These are phyloP conservation scores for Dimocarpus longan DNA, from an alignment of 345 rosid species.

Conservation along the genomic window DNA sequence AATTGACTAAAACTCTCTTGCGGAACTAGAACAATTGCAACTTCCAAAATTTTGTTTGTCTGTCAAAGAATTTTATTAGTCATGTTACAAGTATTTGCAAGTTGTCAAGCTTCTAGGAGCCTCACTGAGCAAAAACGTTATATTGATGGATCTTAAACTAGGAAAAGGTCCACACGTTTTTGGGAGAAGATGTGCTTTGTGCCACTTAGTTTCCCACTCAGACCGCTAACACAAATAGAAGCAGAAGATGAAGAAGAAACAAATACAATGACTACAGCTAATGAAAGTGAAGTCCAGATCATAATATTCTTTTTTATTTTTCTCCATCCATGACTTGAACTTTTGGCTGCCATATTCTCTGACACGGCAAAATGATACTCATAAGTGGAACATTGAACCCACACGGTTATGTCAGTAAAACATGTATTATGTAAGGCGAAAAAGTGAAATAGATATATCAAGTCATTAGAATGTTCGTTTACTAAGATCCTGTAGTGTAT, in stretches of 20 bases:
- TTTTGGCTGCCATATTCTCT: neutral
- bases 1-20: no score
- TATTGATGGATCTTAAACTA: neutral
- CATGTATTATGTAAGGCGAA: no score
- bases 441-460: no score
- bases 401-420: constrained; percentile 1
- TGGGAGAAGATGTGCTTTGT: neutral
- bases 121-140: neutral
- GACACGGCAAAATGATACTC: neutral
- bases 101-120: constrained; percentile 5
- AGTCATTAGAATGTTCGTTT: no score
- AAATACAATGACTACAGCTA: constrained; percentile 6
- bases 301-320: neutral
- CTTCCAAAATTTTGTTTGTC: no score
- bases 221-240: constrained; percentile 5
- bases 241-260: neutral
- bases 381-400: constrained; percentile 2
- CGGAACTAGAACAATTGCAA: no score
- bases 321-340: constrained; percentile 13
- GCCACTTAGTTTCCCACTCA: constrained; percentile 16
- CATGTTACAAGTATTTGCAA: neutral
- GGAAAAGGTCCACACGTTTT: constrained; percentile 28
- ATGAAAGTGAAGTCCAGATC: neutral
- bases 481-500: no score
- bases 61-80: no score